phyloP scores from a whole-genome alignment of 1,139 yeast species.

The Yamadazyma oceani region DNA sequence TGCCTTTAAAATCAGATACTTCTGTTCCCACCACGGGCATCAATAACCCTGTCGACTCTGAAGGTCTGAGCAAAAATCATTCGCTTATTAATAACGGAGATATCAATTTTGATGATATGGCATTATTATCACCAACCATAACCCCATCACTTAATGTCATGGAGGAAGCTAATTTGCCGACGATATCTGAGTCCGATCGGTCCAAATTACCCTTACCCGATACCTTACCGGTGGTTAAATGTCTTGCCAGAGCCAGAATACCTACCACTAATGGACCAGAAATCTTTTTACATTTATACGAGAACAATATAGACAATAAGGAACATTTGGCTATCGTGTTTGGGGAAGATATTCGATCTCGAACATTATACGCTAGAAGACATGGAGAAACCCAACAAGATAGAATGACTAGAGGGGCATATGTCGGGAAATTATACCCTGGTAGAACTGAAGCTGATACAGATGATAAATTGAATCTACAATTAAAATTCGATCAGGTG shows the following conservation, averaged over 20 bases:
- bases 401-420: constrained; percentile 97
- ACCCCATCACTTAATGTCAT: constrained; percentile 24
- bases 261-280: constrained; percentile 95
- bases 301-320: constrained; percentile 81
- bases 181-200: constrained; percentile 22
- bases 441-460: constrained; percentile 72
- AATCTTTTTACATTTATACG: constrained; percentile 84
- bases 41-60: too few relatives aligned
- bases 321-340: constrained; percentile 97
- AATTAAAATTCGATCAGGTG: constrained; percentile 44
- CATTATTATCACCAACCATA: constrained; percentile 38
- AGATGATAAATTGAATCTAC: constrained; percentile 46
- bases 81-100: too few relatives aligned
- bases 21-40: too few relatives aligned
- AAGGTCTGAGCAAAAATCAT: too few relatives aligned
- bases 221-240: constrained; percentile 65
- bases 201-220: constrained; percentile 29
- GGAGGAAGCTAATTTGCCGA: constrained; percentile 17
- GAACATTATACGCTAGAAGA: constrained; percentile 61
- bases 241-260: constrained; percentile 89
- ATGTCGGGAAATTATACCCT: constrained; percentile 83
- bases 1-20: too few relatives aligned
- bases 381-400: constrained; percentile 82
- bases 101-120: constrained; percentile 25
- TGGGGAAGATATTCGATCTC: constrained; percentile 86